Percentiles rank a stretch among this genome's conserved stretches.
phyloP scores from a whole-genome alignment of 257 asterid genomes.

The Rauvolfia tetraphylla region DNA sequence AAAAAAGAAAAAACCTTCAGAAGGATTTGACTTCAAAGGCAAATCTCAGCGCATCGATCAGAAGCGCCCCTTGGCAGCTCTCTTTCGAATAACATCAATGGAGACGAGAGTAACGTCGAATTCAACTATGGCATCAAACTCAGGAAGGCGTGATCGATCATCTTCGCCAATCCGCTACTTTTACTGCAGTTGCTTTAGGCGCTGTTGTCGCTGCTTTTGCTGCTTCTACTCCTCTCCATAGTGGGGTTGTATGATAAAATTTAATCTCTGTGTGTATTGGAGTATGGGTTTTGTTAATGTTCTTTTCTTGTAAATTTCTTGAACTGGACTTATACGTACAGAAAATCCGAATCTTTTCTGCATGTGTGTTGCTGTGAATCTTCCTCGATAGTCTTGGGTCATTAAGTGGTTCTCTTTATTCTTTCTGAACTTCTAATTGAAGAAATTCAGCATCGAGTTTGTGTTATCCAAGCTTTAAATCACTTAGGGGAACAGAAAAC shows the following conservation, averaged over 20 bases:
- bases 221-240: constrained; percentile 47
- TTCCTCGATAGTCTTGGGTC: not conserved
- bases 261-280: not conserved
- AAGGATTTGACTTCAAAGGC: no score
- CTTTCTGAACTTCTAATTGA: not conserved
- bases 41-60: not conserved
- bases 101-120: not conserved
- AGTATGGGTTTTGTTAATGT: no score
- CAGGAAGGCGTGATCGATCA: not conserved
- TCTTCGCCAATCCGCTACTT: constrained; percentile 27
- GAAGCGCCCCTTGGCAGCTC: no score
- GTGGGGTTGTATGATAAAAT: not conserved
- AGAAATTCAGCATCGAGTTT: not conserved
- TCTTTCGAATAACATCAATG: not conserved
- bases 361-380: not conserved
- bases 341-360: not conserved
- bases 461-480: not conserved
- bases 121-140: not conserved
- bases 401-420: not conserved
- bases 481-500: not conserved
- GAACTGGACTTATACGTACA: not conserved
- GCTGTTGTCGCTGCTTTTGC: constrained; percentile 64
- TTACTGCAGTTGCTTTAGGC: constrained; percentile 45
- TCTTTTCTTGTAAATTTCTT: not conserved
- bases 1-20: no score